Conservation (phyloP, 192 early-diverging fungal genomes). For the Backusella mclennaniae region DNA sequence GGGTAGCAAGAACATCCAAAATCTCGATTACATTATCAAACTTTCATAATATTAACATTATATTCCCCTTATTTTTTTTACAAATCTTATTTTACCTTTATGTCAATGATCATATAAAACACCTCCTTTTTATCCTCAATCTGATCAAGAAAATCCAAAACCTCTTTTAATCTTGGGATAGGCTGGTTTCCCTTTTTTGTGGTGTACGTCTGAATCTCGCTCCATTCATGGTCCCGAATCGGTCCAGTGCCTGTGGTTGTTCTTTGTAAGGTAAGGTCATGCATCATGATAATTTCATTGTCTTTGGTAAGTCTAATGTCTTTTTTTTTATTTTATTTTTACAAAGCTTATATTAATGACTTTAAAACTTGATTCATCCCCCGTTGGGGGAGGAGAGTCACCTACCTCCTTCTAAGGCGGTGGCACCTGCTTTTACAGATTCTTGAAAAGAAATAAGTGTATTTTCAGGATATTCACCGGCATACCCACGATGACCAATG, state of each 20-base stretch:
- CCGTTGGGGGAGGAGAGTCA: too few species aligned
- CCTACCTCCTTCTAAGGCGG: slow-evolving; percentile 47
- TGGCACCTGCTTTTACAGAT: slow-evolving; percentile 47
- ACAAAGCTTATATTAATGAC: background rate
- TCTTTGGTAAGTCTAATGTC: slow-evolving; percentile 53
- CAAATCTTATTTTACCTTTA: slow-evolving; percentile 39
- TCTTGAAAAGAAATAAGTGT: slow-evolving; percentile 48
- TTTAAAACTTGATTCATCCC: background rate
- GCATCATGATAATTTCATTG: slow-evolving; percentile 51
- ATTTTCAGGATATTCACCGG: slow-evolving; percentile 53
- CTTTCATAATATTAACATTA: slow-evolving; percentile 11
- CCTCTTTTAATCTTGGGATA: slow-evolving; percentile 46
- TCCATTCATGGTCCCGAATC: slow-evolving; percentile 38
- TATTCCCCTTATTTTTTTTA: background rate
- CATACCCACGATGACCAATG: slow-evolving; percentile 45
- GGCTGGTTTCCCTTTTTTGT: slow-evolving; percentile 44
- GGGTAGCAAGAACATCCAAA: slow-evolving; percentile 16
- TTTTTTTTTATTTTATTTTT: slow-evolving; percentile 3
- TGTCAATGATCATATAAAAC: slow-evolving; percentile 52
- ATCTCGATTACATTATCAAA: slow-evolving; percentile 35
- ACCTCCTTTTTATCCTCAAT: slow-evolving; percentile 32
- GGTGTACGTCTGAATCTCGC: slow-evolving; percentile 46
- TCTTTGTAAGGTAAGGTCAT: slow-evolving; percentile 49
- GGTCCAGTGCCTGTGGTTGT: slow-evolving; percentile 48
- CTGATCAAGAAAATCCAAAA: slow-evolving; percentile 41